phyloP scores from a whole-genome alignment of 352 stramenopile species.

The Aphanomyces cochlioides region DNA sequence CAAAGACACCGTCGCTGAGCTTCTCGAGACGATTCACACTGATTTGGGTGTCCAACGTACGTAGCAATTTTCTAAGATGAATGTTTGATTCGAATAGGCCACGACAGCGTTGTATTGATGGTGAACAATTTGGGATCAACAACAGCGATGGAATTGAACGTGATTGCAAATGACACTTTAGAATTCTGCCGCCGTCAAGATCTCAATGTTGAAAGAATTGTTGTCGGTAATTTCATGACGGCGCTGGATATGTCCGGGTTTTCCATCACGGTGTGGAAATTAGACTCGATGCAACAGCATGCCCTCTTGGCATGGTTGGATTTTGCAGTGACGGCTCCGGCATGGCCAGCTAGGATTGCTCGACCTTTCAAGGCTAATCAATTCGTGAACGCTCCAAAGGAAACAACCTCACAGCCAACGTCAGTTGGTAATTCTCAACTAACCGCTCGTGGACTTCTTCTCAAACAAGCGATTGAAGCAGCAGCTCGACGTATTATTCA shows the following conservation, averaged over 20 bases:
- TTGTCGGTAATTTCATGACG: conserved; percentile 96
- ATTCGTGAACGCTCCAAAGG: no score
- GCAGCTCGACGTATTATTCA: conserved; percentile 80
- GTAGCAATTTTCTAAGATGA: not conserved
- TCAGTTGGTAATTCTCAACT: no score
- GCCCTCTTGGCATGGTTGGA: conserved; percentile 54
- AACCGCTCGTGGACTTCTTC: conserved; percentile 5
- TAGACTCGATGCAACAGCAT: conserved; percentile 45
- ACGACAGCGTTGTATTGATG: conserved; percentile 63
- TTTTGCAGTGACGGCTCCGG: conserved; percentile 50
- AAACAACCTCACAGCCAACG: no score
- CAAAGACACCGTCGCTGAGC: conserved; percentile 43
- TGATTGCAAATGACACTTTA: conserved; percentile 84
- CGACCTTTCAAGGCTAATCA: not conserved
- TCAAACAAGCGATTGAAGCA: conserved; percentile 59
- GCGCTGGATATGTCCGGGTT: conserved; percentile 96
- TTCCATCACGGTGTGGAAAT: conserved; percentile 85
- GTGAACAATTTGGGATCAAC: conserved; percentile 96
- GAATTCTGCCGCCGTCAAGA: conserved; percentile 52
- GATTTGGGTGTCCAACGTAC: conserved; percentile 14
- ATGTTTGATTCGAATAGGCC: conserved; percentile 30
- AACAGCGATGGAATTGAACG: conserved; percentile 94
- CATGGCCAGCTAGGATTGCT: conserved; percentile 52
- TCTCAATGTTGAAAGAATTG: conserved; percentile 78
- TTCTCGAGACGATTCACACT: conserved; percentile 53